These are phyloP conservation scores for Chaetomium globosum DNA, from an alignment of 2,329 filamentous ascomycete species.

Conservation along the genomic window DNA sequence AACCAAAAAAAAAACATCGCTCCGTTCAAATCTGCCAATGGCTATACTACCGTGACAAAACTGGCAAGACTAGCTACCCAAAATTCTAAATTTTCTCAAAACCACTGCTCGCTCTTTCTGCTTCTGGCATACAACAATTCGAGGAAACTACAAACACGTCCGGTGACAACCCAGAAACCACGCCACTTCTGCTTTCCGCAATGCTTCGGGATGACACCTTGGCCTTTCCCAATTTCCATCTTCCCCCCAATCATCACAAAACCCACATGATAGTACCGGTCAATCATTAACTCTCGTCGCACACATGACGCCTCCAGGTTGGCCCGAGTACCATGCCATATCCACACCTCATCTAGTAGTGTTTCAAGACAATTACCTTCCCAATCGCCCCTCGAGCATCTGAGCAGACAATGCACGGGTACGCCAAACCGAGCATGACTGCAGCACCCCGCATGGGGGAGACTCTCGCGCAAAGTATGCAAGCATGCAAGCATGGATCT, in stretches of 20 bases:
- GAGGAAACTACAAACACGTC: background rate
- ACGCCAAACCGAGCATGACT: slow-evolving; percentile 6
- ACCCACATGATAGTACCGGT: background rate
- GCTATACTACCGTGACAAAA: too few species aligned
- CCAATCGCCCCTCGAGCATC: slow-evolving; percentile 1
- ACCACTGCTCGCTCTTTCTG: background rate
- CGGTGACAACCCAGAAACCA: background rate
- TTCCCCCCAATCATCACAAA: background rate
- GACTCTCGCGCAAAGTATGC: background rate
- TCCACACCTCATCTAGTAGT: slow-evolving; percentile 21
- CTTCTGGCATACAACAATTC: background rate
- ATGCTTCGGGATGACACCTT: background rate
- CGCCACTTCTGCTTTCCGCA: background rate
- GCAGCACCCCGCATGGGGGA: slow-evolving; percentile 19
- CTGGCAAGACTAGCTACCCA: background rate
- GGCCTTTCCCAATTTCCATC: background rate
- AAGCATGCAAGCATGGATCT: background rate
- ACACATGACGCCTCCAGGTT: slow-evolving; percentile 1
- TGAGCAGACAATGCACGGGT: slow-evolving; percentile 5
- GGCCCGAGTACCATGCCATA: background rate
- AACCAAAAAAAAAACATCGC: too few species aligned
- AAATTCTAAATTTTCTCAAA: background rate
- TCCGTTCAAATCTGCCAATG: background rate
- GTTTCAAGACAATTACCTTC: slow-evolving; percentile 32
- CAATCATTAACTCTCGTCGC: background rate